A percentile compares a stretch with the other conserved stretches of the same genome.
phyloP scores from a whole-genome alignment of 306 rosid species.

The Vicia villosa region DNA sequence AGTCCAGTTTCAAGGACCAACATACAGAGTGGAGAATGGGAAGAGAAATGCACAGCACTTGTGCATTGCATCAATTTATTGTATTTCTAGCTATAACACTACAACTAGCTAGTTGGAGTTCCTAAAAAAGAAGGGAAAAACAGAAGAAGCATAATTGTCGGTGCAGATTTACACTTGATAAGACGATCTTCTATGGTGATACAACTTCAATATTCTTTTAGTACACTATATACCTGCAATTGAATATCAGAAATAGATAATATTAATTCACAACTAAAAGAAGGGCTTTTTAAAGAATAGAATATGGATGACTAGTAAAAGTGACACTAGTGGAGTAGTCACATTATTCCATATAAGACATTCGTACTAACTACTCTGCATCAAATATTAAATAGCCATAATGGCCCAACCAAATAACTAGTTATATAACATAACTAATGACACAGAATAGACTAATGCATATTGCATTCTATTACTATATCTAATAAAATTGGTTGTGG shows the following conservation, averaged over 20 bases:
- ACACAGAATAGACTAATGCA: not conserved
- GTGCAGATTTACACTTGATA: slow-evolving; percentile 61
- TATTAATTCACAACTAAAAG: slow-evolving; percentile 30
- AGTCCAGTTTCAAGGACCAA: slow-evolving; percentile 25
- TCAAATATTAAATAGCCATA: slow-evolving; percentile 29
- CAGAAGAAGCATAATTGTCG: slow-evolving; percentile 39
- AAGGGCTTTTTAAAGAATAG: too few relatives aligned
- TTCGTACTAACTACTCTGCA: slow-evolving; percentile 17
- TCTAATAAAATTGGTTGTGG: not conserved
- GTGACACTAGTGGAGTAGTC: slow-evolving; percentile 2
- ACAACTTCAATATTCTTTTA: slow-evolving; percentile 46
- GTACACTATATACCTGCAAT: slow-evolving; percentile 53
- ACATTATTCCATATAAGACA: not conserved
- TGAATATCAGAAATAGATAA: slow-evolving; percentile 31
- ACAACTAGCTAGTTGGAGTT: too few relatives aligned
- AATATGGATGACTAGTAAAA: not conserved
- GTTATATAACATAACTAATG: not conserved
- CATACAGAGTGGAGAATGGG: not conserved
- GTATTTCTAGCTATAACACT: slow-evolving; percentile 33
- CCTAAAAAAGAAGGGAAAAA: too few relatives aligned
- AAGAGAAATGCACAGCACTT: slow-evolving; percentile 35
- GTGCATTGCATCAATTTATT: slow-evolving; percentile 34
- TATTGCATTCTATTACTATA: not conserved
- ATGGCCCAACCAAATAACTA: slow-evolving; percentile 9
- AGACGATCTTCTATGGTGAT: slow-evolving; percentile 44